Base-by-base conservation (phyloP, 2,329 filamentous ascomycete genomes). In the Aspergillus tanneri region DNA sequence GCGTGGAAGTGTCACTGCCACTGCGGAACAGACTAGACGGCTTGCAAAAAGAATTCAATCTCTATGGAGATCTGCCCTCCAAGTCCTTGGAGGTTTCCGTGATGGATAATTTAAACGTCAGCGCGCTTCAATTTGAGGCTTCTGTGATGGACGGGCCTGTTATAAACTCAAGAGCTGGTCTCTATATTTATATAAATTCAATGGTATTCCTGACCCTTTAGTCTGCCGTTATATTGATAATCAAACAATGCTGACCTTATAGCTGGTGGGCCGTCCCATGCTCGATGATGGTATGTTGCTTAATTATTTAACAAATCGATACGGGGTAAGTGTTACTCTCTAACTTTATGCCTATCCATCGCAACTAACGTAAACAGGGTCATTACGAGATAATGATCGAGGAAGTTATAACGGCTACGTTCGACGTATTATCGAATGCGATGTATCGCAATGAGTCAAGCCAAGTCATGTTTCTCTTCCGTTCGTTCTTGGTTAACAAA, bases 351-450 rank as follows among this genome's bases (percentile, higher is more conserved):
- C 1, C 9, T 30, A 14, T n/a, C 8, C 4, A 5, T 16, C 30
- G 24, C 37, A 19, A 37, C 50, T 52, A 16, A 59, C 49, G 24
- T 6, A 12, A 2, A 4, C 46, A 90, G 80, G 87, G 86, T 30
- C 87, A 96, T 60, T 79, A 87, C 34, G 87, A 92, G 67, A 79
- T 82, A 10, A 84, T 90, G 36, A 83, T 88, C 0, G 83, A 90
- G 45, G 90, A 96, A 60, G 77, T 97, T 2, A 87, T 97, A 34
- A 80, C 92, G 8, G 89, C 90, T 1, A 85, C 90, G 0, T 97
- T 99, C 62, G 91, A 97, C 60, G 80, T 95, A 4, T 76, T 99
- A 12, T 88, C 90, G 27, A 95, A 95, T 61, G 87, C 87, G 4
- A 87, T 92, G 54, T 88, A 93, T 57, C 82, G 87, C 28, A 80